Evolutionary conservation across 352 stramenopile genomes (phyloP), one percentile per base, ranked within the genome.

Genomic region (Globisporangium emineosum): DNA sequence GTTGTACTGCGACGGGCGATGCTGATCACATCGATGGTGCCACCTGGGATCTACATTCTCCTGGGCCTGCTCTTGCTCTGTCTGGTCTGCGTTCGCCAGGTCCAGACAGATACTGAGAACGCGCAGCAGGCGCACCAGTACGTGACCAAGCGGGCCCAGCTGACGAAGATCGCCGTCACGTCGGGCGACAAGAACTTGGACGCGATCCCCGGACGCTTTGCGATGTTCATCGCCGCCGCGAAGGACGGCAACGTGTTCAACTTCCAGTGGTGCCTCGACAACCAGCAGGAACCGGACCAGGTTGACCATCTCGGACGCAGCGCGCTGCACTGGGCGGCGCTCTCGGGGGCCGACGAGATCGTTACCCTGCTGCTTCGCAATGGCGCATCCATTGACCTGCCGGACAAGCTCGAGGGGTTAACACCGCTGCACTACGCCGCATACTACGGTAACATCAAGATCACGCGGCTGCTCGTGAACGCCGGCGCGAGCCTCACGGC

Each of bases 391-490:
- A 70, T 93, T 30, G 80, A 93, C 37, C 57, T 92, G 19, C 69
- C 73, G 2, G 78, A 90, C 59, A 63, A 57, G 23, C 66, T 93
- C 5, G 81, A 93, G 19, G 69, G 65, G 13, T 73, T 92, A 23
- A 76, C 81, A 12, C 78, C 85, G 21, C 68, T 93, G 21, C 85
- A 93, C 45, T 93, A 93, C 53, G 81, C 79, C 0, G 78, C 73
- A 23, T 92, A 80, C 59, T 93, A 93, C 56, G 85, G 85, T 3
- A 81, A 92, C 60, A 65, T 92, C 66, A 91, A 91, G 65, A 76
- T 78, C 27, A 87, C 77, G 45, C 71, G 85, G 10, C 60, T 90
- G 42, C 65, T 92, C 32, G 78, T 91, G 17, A 64, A 63, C 27
- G 81, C 76, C 19, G 85, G 78, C 13, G 85, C 85, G 42, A 78